Conservation (phyloP, 768 basidiomycete genomes). For the Steccherinum ochraceum region DNA sequence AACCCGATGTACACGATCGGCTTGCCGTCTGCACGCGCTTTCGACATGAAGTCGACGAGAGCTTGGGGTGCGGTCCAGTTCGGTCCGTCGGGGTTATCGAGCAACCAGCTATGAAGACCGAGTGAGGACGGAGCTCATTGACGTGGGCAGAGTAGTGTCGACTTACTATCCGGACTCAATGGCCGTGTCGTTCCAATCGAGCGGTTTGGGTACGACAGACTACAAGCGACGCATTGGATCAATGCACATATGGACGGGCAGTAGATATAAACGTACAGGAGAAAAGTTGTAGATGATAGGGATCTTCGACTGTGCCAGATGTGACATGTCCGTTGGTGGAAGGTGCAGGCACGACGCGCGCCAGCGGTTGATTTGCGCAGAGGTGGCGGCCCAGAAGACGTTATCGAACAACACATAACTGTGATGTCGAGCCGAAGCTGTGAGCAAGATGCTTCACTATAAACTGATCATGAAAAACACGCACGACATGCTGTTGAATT, state of each 20-base stretch:
- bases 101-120: conserved; percentile 44
- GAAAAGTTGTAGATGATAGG: conserved; percentile 66
- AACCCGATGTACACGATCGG: conserved; percentile 69
- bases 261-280: conserved; percentile 25
- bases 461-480: too few relatives aligned
- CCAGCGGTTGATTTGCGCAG: conserved; percentile 63
- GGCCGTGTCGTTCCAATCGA: conserved; percentile 61
- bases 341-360: conserved; percentile 44
- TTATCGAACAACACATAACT: conserved; percentile 61
- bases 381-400: conserved; percentile 63
- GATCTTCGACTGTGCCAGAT: conserved; percentile 52
- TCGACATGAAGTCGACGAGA: conserved; percentile 47
- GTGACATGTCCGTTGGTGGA: conserved; percentile 51
- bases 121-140: not conserved
- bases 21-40: conserved; percentile 48
- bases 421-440: not conserved
- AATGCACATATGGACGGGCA: not conserved
- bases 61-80: conserved; percentile 48
- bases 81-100: conserved; percentile 50
- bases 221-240: conserved; percentile 1
- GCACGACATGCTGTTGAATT: conserved; percentile 55
- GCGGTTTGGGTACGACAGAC: conserved; percentile 62
- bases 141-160: not conserved
- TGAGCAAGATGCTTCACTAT: not conserved
- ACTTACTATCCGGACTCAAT: conserved; percentile 52